Base-by-base conservation (phyloP, 2,329 filamentous ascomycete species). In the Zelopaecilomyces penicillatus region DNA sequence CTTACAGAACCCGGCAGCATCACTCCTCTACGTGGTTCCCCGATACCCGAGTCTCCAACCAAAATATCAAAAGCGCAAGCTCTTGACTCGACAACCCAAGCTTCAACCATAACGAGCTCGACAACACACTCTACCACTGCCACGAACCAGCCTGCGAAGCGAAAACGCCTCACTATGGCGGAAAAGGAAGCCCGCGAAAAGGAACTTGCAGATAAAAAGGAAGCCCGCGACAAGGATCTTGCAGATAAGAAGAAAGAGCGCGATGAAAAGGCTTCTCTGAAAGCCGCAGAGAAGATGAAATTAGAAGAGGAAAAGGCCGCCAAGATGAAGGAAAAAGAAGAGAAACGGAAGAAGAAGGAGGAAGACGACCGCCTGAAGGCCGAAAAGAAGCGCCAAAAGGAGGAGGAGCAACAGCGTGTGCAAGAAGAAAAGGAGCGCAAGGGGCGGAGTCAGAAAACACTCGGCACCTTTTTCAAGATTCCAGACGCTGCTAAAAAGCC, bases 301-400 rank as follows among this genome's bases (percentile, higher is more conserved):
- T 59, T 58, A 29, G 67, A 69, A 1, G 62, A 63, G 31, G 67
- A 69, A 42, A 69, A 66, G 41, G 61, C 57, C 5, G 60, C 57
- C 8, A 57, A 60, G 5, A 58, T 57, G 28, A 64, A 61, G 42
- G 65, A 69, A 46, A 60, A 66, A 9, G 65, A 67, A 10, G 62
- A 65, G 33, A 65, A 65, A 45, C 63, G 64, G 41, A 64, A 63
- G 45, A 66, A 68, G 43, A 67, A 65, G 43, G 67, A 67, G 45
- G 64, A 68, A 41, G 69, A 72, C 43, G 65, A 65, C 19, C 55
- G 60, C 41, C 45, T 56, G 6, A 64, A 63, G 50, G 66, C 64
- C 0, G 67, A 67, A 48, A 75, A 74, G 57, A 70, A 66, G 52
- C 64, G 64, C 30, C 69, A 74, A 51, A 74, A 72, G 54, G 74